These are phyloP conservation scores for Chaetothyriales sp. DNA, from an alignment of 2,329 filamentous ascomycete species.

Conservation along the genomic window DNA sequence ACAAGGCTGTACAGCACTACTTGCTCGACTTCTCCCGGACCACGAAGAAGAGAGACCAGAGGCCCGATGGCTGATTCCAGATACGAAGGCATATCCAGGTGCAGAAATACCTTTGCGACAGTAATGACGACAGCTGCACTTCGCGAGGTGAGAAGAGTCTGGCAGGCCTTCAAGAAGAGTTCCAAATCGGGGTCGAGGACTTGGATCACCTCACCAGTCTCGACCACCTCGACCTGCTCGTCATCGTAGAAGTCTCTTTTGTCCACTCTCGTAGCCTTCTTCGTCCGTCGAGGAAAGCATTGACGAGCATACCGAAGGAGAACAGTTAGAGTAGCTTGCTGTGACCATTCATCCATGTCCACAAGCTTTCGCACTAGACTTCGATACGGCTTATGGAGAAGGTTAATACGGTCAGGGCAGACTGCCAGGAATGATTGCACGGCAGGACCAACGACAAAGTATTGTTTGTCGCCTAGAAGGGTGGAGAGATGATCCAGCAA, in stretches of 20 bases:
- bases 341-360: conserved; percentile 99
- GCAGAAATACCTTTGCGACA: conserved; percentile 70
- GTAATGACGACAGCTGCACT: conserved; percentile 88
- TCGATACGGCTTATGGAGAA: conserved; percentile 84
- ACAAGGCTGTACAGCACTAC: conserved; percentile 90
- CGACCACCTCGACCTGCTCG: conserved; percentile 34
- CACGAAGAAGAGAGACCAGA: conserved; percentile 69
- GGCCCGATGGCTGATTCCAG: conserved; percentile 66
- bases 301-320: conserved; percentile 74
- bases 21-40: conserved; percentile 75
- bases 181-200: conserved; percentile 70
- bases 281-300: conserved; percentile 65
- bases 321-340: conserved; percentile 67
- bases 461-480: conserved; percentile 79
- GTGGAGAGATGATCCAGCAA: conserved; percentile 67
- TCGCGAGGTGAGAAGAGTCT: conserved; percentile 75
- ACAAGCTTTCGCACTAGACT: conserved; percentile 76
- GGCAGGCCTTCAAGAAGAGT: conserved; percentile 64
- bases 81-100: conserved; percentile 68
- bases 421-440: conserved; percentile 80
- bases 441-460: conserved; percentile 90
- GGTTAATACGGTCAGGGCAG: conserved; percentile 72
- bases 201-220: conserved; percentile 39
- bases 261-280: conserved; percentile 42
- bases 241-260: conserved; percentile 74